Evolutionary conservation across 306 rosid genomes (phyloP), one percentile per base, ranked within the genome.

Genomic region (Fragaria vesca): DNA sequence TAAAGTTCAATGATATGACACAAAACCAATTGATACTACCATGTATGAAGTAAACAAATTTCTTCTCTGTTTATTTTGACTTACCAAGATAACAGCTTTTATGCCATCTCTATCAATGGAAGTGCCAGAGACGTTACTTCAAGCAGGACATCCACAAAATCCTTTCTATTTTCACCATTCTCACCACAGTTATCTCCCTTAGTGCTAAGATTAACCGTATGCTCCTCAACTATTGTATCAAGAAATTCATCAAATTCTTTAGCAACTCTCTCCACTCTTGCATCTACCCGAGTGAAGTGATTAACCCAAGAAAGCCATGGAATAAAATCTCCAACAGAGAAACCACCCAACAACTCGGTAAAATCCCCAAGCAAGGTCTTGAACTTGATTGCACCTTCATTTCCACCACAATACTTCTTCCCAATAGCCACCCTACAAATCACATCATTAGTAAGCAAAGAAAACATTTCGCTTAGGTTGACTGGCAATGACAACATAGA

Each of bases 401-500:
- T 80, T 4, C 48, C 89, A 21, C 18, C 66, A 60, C 66, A 26
- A 18, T 87, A 85, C 62, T 88, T 91, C 50, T 72, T 88, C 28
- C 97, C 93, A 17, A 88, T 83, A 40, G 83, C 79, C 17, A 72
- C 93, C 71, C 88, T 67, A 71, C 94, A 87, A 20, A 88, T 26
- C 8, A 91, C 66, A 45, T 87, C 72, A 42, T 88, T 90, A 0
- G 89, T 74, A 28, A 85, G 1, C 1, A 48, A 13, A 2, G 78
- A 26, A 20, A 89, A 47, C 2, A 66, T 0, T 6, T 90, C 84
- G 15, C 89, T 87, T 7, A 90, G 32, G 42, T 90, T 85, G 62
- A 88, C 77, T 0, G 69, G 13, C 7, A 17, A 38, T 4, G 79
- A 78, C 6, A 66, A 18, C 5, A 79, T 50, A 32, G 6, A 76